These are phyloP conservation scores for Xerocomus brunneocitrinus DNA, from an alignment of 768 basidiomycete genomes.

Conservation along the genomic window DNA sequence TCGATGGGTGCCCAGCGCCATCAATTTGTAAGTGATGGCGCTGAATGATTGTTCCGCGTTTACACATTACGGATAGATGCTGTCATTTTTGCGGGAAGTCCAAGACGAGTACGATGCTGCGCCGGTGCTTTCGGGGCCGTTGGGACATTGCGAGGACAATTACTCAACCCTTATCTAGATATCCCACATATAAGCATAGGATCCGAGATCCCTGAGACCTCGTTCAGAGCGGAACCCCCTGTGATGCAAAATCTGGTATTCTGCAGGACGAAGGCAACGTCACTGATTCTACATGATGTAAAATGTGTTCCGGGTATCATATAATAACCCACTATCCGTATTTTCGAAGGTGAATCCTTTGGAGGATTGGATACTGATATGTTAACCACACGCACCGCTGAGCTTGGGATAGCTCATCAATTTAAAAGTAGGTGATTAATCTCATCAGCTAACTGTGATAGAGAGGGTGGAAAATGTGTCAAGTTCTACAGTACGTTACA, in stretches of 20 bases:
- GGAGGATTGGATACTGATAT: no score
- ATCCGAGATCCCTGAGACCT: not conserved
- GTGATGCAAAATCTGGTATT: not conserved
- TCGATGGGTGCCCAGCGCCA: constrained; percentile 68
- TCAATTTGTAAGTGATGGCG: constrained; percentile 47
- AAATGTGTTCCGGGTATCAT: no score
- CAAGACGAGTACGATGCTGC: constrained; percentile 46
- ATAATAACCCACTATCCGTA: no score
- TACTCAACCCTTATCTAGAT: not conserved
- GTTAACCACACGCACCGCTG: no score
- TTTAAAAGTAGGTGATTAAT: no score
- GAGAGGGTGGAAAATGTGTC: no score
- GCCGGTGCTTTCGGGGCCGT: not conserved
- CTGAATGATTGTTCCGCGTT: not conserved
- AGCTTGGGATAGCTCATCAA: no score
- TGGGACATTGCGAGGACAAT: not conserved
- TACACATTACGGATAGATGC: constrained; percentile 40
- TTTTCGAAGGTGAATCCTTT: no score
- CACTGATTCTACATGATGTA: no score
- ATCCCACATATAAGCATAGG: not conserved
- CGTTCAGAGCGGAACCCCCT: not conserved
- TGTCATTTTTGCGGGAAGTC: constrained; percentile 56
- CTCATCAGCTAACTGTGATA: no score
- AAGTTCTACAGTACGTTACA: no score
- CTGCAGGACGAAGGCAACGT: not conserved